Evolutionary conservation across 805 yeast genomes (phyloP), one percentile per base, ranked within the genome.

Genomic region (Henningerozyma blattae): DNA sequence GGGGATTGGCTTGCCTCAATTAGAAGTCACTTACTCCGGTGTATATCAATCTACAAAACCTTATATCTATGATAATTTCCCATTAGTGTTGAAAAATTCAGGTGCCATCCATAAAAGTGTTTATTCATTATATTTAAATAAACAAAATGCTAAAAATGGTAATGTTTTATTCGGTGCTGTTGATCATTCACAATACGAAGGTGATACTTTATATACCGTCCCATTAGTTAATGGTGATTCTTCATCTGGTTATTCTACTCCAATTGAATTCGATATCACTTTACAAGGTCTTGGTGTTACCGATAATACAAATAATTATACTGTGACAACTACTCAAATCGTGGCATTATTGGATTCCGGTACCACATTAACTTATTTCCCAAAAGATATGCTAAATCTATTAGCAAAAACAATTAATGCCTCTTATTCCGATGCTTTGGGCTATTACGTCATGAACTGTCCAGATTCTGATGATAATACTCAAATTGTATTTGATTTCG

Each of bases 101-200:
- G 87, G 86, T 0, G 32, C 69, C 28, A 79, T 75, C 39, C 46
- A 65, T 29, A 65, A 67, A 32, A 62, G 64, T 27, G 70, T 70
- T 1, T 82, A 77, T 51, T 79, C 89, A 0, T 59, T 82, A 35
- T 79, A 62, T 46, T 62, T 82, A 52, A 68, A 75, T 43, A 55
- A 58, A 3, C 44, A 50, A 7, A 54, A 55, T 24, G 58, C 70
- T 0, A 30, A 46, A 4, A 39, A 59, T 1, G 87, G 85, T 5
- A 55, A 65, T n/a, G 60, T 80, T 15, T 52, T 80, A 32, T 80
- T 81, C 59, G 89, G 91, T 31, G 91, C 77, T 20, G 67, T 75
- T 19, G 89, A 80, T 47, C 70, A 67, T 38, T 65, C 71, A 26
- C 78, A 77, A 54, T 77, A 70, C 50, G 34, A 55, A 0, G 85